phyloP scores from a whole-genome alignment of 164 flowering plant species.

The Vitis cinerea region DNA sequence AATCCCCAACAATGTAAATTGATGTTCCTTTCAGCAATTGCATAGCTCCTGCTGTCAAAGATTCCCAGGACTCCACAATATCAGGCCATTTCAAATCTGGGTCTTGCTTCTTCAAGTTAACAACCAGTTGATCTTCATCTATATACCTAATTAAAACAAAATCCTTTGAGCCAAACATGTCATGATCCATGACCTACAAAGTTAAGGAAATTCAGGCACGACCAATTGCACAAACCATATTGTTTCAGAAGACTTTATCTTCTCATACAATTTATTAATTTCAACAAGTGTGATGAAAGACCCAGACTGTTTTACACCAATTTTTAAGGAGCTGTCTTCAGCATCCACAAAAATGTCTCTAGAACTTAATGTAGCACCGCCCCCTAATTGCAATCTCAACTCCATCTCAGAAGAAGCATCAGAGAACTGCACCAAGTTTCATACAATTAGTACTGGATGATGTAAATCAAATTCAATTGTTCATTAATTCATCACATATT shows the following conservation, averaged over 20 bases:
- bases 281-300: conserved; percentile 57
- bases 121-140: conserved; percentile 85
- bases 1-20: conserved; percentile 79
- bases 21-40: conserved; percentile 88
- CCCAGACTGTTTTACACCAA: conserved; percentile 44
- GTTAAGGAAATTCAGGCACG: not conserved
- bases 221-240: conserved; percentile 64
- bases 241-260: conserved; percentile 89
- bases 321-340: conserved; percentile 55
- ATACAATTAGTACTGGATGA: not conserved
- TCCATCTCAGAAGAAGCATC: conserved; percentile 86
- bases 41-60: conserved; percentile 60
- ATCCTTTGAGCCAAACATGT: not conserved
- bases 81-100: conserved; percentile 92
- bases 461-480: not conserved
- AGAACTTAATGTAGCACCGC: conserved; percentile 33
- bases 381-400: conserved; percentile 56
- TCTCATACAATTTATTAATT: conserved; percentile 64
- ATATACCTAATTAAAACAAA: conserved; percentile 58
- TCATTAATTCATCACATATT: not conserved
- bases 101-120: conserved; percentile 87
- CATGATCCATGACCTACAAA: not conserved
- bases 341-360: conserved; percentile 66
- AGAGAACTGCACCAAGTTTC: conserved; percentile 55
- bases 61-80: conserved; percentile 89